These are phyloP conservation scores for Alternaria sp. DNA, from an alignment of 2,329 filamentous ascomycete species.

Conservation along the genomic window DNA sequence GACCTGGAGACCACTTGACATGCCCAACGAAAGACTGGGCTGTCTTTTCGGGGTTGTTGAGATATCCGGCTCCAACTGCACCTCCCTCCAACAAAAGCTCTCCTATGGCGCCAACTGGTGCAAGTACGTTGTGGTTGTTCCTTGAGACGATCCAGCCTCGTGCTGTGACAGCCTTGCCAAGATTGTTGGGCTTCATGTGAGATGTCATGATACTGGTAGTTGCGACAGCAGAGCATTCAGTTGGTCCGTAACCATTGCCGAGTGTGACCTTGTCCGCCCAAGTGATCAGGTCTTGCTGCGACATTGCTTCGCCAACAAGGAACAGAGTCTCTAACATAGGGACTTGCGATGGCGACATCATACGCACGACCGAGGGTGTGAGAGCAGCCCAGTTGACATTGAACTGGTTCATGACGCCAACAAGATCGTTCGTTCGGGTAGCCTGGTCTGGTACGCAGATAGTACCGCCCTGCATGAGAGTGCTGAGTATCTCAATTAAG, in stretches of 20 bases:
- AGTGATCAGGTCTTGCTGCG: constrained; percentile 40
- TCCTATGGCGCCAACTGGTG: constrained; percentile 49
- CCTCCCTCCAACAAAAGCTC: constrained; percentile 52
- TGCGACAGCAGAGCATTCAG: constrained; percentile 46
- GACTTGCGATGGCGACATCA: constrained; percentile 37
- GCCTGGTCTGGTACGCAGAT: constrained; percentile 58
- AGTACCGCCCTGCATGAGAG: constrained; percentile 54
- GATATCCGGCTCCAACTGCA: constrained; percentile 37
- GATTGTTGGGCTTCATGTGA: constrained; percentile 39
- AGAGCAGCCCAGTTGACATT: constrained; percentile 52
- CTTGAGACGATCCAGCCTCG: constrained; percentile 49
- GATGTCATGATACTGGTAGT: constrained; percentile 40
- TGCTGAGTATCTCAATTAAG: constrained; percentile 56
- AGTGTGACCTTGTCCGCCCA: constrained; percentile 47
- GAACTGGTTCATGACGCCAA: constrained; percentile 48
- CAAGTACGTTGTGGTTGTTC: constrained; percentile 41
- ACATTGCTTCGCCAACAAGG: constrained; percentile 44
- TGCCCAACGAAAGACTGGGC: constrained; percentile 29
- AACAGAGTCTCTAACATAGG: constrained; percentile 34
- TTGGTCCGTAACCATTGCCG: constrained; percentile 50
- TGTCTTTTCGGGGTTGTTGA: constrained; percentile 42
- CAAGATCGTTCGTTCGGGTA: constrained; percentile 54
- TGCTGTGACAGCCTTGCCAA: constrained; percentile 41
- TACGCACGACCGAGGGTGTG: constrained; percentile 51
- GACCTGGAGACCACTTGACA: constrained; percentile 27